These are phyloP conservation scores for Cladophialophora psammophila DNA, from an alignment of 2,329 filamentous ascomycete species.

Conservation along the genomic window DNA sequence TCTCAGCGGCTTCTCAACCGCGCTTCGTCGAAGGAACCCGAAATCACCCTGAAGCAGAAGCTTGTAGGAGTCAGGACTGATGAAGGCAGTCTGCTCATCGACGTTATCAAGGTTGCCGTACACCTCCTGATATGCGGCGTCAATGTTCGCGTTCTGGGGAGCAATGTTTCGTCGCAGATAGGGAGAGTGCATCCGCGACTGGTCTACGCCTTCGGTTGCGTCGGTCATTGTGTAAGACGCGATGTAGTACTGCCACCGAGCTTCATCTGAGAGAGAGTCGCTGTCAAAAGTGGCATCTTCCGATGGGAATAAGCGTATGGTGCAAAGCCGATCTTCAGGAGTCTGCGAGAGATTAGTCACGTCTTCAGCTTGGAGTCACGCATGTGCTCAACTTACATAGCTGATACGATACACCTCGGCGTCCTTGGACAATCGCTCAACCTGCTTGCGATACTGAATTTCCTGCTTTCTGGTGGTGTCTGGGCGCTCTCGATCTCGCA, in stretches of 20 bases:
- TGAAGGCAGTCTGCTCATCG: constrained; percentile 74
- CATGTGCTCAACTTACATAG: constrained; percentile 71
- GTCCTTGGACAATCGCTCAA: constrained; percentile 91
- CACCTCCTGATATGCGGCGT: constrained; percentile 66
- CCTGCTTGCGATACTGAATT: constrained; percentile 87
- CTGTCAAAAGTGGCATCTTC: constrained; percentile 82
- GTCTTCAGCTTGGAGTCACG: constrained; percentile 16
- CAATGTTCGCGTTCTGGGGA: constrained; percentile 66
- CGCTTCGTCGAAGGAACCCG: constrained; percentile 57
- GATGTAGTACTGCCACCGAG: constrained; percentile 92
- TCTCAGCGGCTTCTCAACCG: constrained; percentile 44
- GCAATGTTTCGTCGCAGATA: constrained; percentile 76
- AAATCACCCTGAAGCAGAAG: constrained; percentile 76
- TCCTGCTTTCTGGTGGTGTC: constrained; percentile 90
- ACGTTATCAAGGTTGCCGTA: constrained; percentile 63
- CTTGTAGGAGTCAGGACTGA: constrained; percentile 79
- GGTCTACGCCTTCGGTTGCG: constrained; percentile 79
- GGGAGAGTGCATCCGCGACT: constrained; percentile 70
- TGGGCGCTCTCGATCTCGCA: constrained; percentile 78
- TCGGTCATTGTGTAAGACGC: constrained; percentile 89
- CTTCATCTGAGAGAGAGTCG: constrained; percentile 68
- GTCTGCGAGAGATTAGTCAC: constrained; percentile 59
- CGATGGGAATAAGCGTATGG: constrained; percentile 82
- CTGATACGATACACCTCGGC: constrained; percentile 88
- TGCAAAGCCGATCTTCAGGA: constrained; percentile 72